Percentiles rank a stretch among this genome's conserved stretches.
Evolutionary conservation across 2,329 filamentous ascomycete species (phyloP).

Genomic region (Ophiostoma sp.): DNA sequence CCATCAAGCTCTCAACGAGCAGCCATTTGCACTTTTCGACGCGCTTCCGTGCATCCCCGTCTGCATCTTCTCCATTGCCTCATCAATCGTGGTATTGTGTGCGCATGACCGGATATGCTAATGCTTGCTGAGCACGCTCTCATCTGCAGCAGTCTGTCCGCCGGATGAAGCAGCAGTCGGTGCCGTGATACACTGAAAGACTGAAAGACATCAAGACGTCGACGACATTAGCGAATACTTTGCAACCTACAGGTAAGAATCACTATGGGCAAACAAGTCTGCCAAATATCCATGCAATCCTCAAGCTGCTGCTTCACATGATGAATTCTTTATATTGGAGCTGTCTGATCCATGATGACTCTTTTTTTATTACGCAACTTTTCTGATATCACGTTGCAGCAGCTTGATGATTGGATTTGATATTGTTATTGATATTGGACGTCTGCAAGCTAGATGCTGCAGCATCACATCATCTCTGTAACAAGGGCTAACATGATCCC

Average conservation of each 20-base stretch:
- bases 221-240: not conserved
- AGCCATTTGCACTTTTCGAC: too few relatives aligned
- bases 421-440: not conserved
- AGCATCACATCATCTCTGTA: not conserved
- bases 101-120: conserved; percentile 20
- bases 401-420: conserved; percentile 8
- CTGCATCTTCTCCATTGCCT: not conserved
- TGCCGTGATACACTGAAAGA: not conserved
- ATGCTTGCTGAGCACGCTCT: conserved; percentile 13
- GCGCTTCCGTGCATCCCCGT: not conserved
- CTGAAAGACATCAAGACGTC: not conserved
- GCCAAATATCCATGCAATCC: not conserved
- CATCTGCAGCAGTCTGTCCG: conserved; percentile 15
- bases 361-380: conserved; percentile 37
- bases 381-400: conserved; percentile 27
- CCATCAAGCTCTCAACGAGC: not conserved
- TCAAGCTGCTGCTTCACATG: conserved; percentile 31
- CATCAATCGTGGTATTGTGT: conserved; percentile 8
- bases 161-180: conserved; percentile 20
- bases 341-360: conserved; percentile 64
- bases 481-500: not conserved
- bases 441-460: not conserved
- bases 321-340: conserved; percentile 63
- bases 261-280: not conserved
- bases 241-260: conserved; percentile 16